Evolutionary conservation across 2,329 filamentous ascomycete genomes (phyloP), one percentile per base, ranked within the genome.

Genomic region (Nemania bipapillata): DNA sequence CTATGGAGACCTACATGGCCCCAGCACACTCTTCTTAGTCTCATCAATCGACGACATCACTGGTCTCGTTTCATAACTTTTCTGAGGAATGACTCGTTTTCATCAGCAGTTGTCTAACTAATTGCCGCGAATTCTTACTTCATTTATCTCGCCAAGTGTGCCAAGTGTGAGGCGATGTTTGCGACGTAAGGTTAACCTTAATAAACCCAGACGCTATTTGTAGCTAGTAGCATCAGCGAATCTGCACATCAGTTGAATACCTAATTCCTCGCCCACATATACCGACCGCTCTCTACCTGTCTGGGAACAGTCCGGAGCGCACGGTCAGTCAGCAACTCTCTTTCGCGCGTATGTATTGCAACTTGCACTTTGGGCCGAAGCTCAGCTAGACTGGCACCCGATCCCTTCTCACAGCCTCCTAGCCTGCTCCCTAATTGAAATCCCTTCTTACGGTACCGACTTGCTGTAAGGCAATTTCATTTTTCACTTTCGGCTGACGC

Each of bases 401-500:
- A 54, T 22, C 28, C 17, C 50, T 4, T 5, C 28, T 28, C 65
- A 56, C 65, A 68, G 55, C 65, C 61, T 65, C 56, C 55, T 49
- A 56, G 61, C 56, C 61, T 47, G 60, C 50, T 17, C 24, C 20
- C 66, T 65, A 65, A 57, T 54, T 47, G 61, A 40, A 64, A 68
- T 68, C 37, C 47, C 42, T 63, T 9, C 42, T 22, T 32, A 22
- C 22, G 28, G 40, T 17, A 17, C 37, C 35, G 37, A 40, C 11
- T 40, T 30, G 20, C 40, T 20, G 17, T 6, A 45, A 6, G 17
- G 30, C 40, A 26, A n/a, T 26, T 12, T 3, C n/a, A 7, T 22
- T 28, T 57, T 64, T 52, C 57, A 57, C 57, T 62, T 62, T 65
- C 45, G 56, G 62, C 62, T 65, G 66, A 68, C 62, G 35, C 54